A percentile compares a stretch with the other conserved stretches of the same genome.
Conservation (phyloP, 2,329 filamentous ascomycete species). For the Emergomyces orientalis region DNA sequence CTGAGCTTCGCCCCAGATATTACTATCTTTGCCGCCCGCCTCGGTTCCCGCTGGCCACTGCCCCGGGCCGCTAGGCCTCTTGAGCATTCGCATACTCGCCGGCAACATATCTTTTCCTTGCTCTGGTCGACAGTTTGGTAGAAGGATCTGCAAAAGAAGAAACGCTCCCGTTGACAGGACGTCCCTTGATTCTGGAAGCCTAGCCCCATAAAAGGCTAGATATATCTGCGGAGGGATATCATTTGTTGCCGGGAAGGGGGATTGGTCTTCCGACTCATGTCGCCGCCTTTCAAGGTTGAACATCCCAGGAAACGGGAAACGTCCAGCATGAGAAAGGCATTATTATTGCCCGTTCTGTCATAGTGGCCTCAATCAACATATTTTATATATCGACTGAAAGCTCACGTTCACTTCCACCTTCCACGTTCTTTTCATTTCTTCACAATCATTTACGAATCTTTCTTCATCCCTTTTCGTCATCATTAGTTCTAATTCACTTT, state of each 20-base stretch:
- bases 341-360: background rate
- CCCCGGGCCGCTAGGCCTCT: background rate
- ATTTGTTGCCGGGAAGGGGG: background rate
- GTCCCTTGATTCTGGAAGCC: background rate
- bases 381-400: background rate
- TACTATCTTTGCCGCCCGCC: background rate
- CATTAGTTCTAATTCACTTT: background rate
- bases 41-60: background rate
- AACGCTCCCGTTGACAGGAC: background rate
- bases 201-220: background rate
- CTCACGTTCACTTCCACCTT: background rate
- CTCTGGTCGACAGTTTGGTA: background rate
- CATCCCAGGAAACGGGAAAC: background rate
- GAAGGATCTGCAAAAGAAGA: background rate
- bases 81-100: background rate
- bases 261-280: background rate
- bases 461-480: background rate
- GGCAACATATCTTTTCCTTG: background rate
- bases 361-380: background rate
- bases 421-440: conserved; percentile 2
- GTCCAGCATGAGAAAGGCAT: background rate
- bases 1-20: background rate
- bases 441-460: background rate
- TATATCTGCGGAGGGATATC: background rate
- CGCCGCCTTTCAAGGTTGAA: background rate